phyloP scores from a whole-genome alignment of 2,329 filamentous ascomycete genomes.

The Didymella lethalis region DNA sequence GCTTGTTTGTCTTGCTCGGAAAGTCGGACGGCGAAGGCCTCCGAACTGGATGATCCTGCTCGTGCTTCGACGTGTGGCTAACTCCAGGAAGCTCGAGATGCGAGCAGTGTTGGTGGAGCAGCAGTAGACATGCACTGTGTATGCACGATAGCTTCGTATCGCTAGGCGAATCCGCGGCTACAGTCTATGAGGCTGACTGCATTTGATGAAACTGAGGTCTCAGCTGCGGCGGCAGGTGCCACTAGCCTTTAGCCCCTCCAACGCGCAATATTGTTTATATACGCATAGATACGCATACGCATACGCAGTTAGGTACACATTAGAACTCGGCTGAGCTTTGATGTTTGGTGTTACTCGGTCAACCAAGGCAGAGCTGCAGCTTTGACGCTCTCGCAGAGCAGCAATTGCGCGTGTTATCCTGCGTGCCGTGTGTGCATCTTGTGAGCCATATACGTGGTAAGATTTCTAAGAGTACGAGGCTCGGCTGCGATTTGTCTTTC shows the following conservation, averaged over 20 bases:
- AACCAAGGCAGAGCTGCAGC: conserved; percentile 18
- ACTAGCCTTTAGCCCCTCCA: background rate
- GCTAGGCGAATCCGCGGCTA: background rate
- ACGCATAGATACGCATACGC: conserved; percentile 13
- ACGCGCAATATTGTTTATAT: conserved; percentile 3
- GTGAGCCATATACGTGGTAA: conserved; percentile 5
- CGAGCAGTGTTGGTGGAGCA: background rate
- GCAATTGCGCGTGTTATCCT: background rate
- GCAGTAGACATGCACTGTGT: background rate
- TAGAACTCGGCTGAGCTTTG: conserved; percentile 4
- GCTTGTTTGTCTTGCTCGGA: conserved; percentile 1
- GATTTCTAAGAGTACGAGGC: conserved; percentile 1
- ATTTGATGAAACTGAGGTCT: background rate
- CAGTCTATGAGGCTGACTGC: background rate
- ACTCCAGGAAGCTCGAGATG: background rate
- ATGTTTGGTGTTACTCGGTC: background rate
- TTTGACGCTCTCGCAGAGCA: conserved; percentile 43
- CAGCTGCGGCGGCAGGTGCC: conserved; percentile 4
- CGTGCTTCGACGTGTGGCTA: background rate
- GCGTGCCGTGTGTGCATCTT: conserved; percentile 4
- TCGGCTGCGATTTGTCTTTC: background rate
- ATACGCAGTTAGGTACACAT: background rate
- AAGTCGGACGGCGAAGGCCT: background rate
- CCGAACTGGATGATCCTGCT: background rate
- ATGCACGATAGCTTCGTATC: background rate